Percentiles rank a stretch among this genome's conserved stretches.
phyloP scores from a whole-genome alignment of 176 grass and related monocot species.

The Oryza rufipogon region DNA sequence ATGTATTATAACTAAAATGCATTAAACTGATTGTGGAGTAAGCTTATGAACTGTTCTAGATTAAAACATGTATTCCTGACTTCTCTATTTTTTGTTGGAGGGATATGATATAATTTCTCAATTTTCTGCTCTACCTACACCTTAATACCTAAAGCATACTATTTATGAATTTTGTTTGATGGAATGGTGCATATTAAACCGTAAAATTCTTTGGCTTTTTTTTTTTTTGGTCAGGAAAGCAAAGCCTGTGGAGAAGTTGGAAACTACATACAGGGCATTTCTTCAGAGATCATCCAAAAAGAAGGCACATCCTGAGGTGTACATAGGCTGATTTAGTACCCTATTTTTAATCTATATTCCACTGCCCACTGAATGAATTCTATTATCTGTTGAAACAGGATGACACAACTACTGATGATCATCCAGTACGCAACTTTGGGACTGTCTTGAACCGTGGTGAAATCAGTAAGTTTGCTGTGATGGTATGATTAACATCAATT shows the following conservation, averaged over 20 bases:
- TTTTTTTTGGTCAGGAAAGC: conserved; percentile 53
- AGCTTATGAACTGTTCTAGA: not conserved
- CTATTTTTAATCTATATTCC: not conserved
- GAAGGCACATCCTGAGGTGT: conserved; percentile 59
- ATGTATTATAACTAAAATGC: not conserved
- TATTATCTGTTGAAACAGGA: conserved; percentile 50
- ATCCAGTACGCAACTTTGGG: conserved; percentile 70
- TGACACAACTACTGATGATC: conserved; percentile 45
- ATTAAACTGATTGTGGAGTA: not conserved
- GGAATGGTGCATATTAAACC: not conserved
- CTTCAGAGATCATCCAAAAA: conserved; percentile 64
- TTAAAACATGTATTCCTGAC: not conserved
- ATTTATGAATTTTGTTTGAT: not conserved
- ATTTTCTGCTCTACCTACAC: not conserved
- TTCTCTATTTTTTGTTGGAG: not conserved
- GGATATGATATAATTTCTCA: not conserved
- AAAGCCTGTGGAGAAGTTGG: conserved; percentile 73
- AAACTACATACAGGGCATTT: conserved; percentile 71
- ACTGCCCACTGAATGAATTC: not conserved
- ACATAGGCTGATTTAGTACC: not conserved
- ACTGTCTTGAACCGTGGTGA: conserved; percentile 52
- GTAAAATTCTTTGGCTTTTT: conserved; percentile 9
- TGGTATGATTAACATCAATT: conserved; percentile 18
- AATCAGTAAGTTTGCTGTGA: conserved; percentile 48
- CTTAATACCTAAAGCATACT: conserved; percentile 7